phyloP scores from a whole-genome alignment of 768 basidiomycete species.

The Leccinum variicolor region DNA sequence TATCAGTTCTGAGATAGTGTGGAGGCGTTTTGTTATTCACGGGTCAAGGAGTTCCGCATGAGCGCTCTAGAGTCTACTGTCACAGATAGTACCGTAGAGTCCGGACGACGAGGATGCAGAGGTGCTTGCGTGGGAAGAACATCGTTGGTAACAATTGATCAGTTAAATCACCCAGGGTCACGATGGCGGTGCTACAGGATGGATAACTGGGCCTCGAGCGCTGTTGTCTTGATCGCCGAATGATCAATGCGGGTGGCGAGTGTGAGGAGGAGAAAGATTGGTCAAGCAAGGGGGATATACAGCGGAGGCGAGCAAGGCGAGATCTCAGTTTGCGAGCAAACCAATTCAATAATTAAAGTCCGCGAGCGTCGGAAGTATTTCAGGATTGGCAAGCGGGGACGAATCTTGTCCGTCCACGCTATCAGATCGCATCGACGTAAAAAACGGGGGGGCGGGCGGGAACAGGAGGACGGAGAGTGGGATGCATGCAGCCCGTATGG shows the following conservation, averaged over 20 bases:
- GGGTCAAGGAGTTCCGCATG: constrained; percentile 5
- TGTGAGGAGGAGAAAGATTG: neutral
- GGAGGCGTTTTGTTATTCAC: neutral
- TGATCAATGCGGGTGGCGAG: constrained; percentile 4
- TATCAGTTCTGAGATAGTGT: constrained; percentile 6
- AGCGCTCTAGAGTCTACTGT: neutral
- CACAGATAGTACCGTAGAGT: neutral
- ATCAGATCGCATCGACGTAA: constrained; percentile 16
- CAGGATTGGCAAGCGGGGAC: constrained; percentile 4
- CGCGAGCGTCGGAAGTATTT: constrained; percentile 28
- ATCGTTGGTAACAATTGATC: neutral
- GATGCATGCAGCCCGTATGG: constrained; percentile 3
- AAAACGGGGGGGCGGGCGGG: constrained; percentile 2
- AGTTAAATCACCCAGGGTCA: constrained; percentile 2
- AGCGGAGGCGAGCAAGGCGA: neutral
- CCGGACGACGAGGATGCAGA: neutral
- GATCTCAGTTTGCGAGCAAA: neutral
- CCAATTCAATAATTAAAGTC: constrained; percentile 16
- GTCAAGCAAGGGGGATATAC: neutral
- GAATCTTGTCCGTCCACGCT: constrained; percentile 3
- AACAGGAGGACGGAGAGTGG: neutral
- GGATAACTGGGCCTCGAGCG: constrained; percentile 6
- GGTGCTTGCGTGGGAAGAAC: neutral
- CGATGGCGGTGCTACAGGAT: constrained; percentile 15
- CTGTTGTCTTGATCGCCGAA: constrained; percentile 5